phyloP scores from a whole-genome alignment of 2,329 filamentous ascomycete genomes.

The Sphaerulina populicola region DNA sequence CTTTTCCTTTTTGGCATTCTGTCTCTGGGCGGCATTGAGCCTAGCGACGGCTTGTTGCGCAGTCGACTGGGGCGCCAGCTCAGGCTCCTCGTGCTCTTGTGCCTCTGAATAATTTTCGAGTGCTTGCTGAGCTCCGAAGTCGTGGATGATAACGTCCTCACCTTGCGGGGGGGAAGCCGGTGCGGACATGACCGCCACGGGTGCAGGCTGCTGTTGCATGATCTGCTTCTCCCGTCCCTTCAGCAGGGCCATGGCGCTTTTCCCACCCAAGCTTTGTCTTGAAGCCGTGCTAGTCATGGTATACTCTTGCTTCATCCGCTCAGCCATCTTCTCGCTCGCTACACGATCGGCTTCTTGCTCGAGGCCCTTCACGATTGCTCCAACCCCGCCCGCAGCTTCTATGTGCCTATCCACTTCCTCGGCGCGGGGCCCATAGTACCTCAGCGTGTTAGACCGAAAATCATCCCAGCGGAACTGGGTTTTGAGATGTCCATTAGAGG shows the following conservation, averaged over 20 bases:
- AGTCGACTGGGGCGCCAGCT: background rate
- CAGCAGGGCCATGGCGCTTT: constrained; percentile 15
- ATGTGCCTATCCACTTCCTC: constrained; percentile 41
- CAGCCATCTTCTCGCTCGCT: constrained; percentile 14
- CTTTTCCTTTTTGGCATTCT: constrained; percentile 9
- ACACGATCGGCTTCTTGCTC: constrained; percentile 25
- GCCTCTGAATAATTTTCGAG: background rate
- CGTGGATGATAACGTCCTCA: constrained; percentile 2
- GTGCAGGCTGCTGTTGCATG: constrained; percentile 10
- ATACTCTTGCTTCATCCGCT: constrained; percentile 14
- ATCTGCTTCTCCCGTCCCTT: constrained; percentile 15
- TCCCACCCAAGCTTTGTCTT: constrained; percentile 17
- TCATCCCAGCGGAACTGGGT: constrained; percentile 43
- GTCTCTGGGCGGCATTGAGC: constrained; percentile 4
- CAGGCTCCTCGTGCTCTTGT: background rate
- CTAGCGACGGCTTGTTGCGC: constrained; percentile 5
- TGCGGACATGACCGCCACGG: constrained; percentile 16
- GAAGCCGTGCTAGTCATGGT: constrained; percentile 20
- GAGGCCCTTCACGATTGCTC: constrained; percentile 33
- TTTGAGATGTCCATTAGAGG: constrained; percentile 41
- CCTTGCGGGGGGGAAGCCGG: background rate
- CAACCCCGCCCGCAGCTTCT: constrained; percentile 37
- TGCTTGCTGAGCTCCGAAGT: constrained; percentile 10
- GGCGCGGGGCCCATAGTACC: constrained; percentile 22
- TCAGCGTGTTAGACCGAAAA: constrained; percentile 36